These are phyloP conservation scores for Knufia petricola DNA, from an alignment of 2,329 filamentous ascomycete species.

Conservation along the genomic window DNA sequence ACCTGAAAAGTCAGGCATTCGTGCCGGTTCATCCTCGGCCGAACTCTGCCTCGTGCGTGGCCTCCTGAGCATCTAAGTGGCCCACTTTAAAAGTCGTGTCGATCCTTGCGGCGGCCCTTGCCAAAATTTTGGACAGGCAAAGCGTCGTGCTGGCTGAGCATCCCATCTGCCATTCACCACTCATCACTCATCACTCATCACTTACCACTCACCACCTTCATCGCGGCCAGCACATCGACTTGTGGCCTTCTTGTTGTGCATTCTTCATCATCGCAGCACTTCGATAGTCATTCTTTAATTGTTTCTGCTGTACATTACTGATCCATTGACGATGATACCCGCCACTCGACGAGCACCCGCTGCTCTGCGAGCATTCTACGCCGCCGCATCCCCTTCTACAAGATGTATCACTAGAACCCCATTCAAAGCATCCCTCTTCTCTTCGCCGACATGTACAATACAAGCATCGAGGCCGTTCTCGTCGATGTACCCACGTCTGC, in stretches of 20 bases:
- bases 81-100: no score
- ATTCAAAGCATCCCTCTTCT: neutral
- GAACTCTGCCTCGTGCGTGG: no score
- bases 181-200: no score
- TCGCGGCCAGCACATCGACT: neutral
- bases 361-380: conserved; percentile 7
- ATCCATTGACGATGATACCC: conserved; percentile 5
- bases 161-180: no score
- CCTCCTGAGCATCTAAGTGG: no score
- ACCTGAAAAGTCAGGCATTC: no score
- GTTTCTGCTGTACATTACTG: neutral
- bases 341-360: conserved; percentile 4
- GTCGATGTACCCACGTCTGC: neutral
- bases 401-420: conserved; percentile 1
- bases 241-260: neutral
- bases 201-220: neutral
- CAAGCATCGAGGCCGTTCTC: conserved; percentile 2
- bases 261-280: neutral
- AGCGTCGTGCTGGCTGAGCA: no score
- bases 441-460: neutral
- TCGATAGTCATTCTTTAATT: conserved; percentile 5
- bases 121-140: no score
- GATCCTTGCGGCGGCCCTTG: no score
- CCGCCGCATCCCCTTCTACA: neutral
- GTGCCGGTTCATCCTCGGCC: no score